Base-by-base conservation (phyloP, 768 basidiomycete genomes). In the Arthromyces matolae region DNA sequence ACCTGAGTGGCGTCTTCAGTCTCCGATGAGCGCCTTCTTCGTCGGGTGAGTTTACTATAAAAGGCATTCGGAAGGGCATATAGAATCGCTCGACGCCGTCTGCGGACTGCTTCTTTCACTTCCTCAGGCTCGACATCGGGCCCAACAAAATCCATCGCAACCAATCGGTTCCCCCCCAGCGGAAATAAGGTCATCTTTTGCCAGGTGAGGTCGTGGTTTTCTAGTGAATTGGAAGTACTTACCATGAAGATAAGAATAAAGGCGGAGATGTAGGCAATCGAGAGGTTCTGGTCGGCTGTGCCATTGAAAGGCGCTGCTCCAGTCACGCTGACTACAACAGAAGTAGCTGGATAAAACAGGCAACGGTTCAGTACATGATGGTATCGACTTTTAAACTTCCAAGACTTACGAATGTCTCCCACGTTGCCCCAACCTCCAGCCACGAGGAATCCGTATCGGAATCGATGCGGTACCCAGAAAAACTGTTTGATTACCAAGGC, bases 381-480 rank as follows among this genome's bases (percentile, higher is more conserved):
- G 5, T 14, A 24, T 7, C 18, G n/a, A n/a, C n/a, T n/a, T n/a
- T n/a, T n/a, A 13, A 28, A 36, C 13, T 7, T 5, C 18, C 9
- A 43, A 38, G 33, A 66, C 81, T 59, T 56, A 87, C 85, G 83
- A 25, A 89, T 77, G 57, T 86, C 87, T 8, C 81, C 84, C 35
- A 76, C 76, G 55, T 88, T 89, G 8, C 71, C 76, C 79, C 80
- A 89, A 3, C 76, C 79, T 31, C 85, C 86, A 0, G 86, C 84
- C 3, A 79, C 77, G 0, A 89, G 57, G 19, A 89, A 72, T 0
- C 86, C 89, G 56, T 81, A 79, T 38, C 86, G 71, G 58, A 89
- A 89, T 22, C 84, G 75, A 57, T 86, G 83, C 1, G 88, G 88
- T 2, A 89, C 85, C 80, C 86, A 89, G 56, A 84, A 88, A 41